phyloP scores from a whole-genome alignment of 202 grass and related monocot genomes.

The Schoenoplectus triqueter region DNA sequence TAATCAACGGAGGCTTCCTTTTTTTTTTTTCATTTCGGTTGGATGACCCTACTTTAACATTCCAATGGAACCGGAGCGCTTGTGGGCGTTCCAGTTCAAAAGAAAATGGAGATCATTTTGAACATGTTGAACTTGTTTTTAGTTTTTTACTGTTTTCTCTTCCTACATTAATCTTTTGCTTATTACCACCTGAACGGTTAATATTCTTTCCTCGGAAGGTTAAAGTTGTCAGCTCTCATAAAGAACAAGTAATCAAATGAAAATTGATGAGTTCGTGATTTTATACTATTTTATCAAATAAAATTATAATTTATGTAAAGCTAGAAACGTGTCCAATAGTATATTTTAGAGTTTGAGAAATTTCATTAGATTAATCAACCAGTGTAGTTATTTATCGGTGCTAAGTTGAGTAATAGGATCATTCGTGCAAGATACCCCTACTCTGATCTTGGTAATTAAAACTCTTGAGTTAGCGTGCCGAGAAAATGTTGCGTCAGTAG shows the following conservation, averaged over 20 bases:
- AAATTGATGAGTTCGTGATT: too few relatives aligned
- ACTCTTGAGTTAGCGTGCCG: not conserved
- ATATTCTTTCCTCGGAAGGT: conserved; percentile 2
- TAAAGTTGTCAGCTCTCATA: not conserved
- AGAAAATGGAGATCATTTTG: not conserved
- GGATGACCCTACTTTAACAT: too few relatives aligned
- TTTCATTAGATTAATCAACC: not conserved
- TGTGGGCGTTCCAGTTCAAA: not conserved
- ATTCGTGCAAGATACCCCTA: conserved; percentile 11
- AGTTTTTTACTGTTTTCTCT: not conserved
- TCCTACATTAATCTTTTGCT: conserved; percentile 24
- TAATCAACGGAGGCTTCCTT: too few relatives aligned
- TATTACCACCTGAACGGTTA: conserved; percentile 16
- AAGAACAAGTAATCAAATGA: not conserved
- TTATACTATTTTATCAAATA: too few relatives aligned
- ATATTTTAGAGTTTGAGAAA: too few relatives aligned
- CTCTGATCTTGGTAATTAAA: not conserved
- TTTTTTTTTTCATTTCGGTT: too few relatives aligned
- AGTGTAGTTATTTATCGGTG: not conserved
- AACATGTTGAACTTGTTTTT: not conserved
- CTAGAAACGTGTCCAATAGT: too few relatives aligned
- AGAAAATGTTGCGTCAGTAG: not conserved
- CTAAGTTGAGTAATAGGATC: not conserved
- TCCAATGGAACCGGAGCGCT: too few relatives aligned
- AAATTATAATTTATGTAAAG: too few relatives aligned